Conservation (phyloP, 768 basidiomycete genomes). For the Podaxis sp. region DNA sequence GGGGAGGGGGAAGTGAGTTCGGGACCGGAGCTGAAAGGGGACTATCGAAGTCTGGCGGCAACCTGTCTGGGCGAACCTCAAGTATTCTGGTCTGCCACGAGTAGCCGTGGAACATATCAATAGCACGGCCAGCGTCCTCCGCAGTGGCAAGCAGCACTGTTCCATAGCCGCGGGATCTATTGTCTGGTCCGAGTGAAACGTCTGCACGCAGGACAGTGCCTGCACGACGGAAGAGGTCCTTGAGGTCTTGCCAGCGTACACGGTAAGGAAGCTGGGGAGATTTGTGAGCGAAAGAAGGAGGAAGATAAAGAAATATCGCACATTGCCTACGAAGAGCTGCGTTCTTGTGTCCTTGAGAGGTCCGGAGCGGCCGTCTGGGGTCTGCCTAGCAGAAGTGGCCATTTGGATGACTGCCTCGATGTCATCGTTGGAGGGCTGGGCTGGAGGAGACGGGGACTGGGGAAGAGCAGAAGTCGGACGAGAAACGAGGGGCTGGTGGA, state of each 20-base stretch:
- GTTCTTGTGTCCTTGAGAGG: constrained; percentile 84
- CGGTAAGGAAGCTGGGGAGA: constrained; percentile 81
- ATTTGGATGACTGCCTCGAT: constrained; percentile 91
- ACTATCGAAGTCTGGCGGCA: constrained; percentile 60
- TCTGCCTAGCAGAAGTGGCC: constrained; percentile 72
- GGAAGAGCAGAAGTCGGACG: constrained; percentile 4
- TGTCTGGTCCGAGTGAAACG: constrained; percentile 80
- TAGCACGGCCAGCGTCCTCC: constrained; percentile 91
- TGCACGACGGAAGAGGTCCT: constrained; percentile 94
- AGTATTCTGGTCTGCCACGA: constrained; percentile 94
- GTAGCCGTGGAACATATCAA: constrained; percentile 96
- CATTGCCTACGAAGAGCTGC: constrained; percentile 95
- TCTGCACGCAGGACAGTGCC: constrained; percentile 85
- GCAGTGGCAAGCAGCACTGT: constrained; percentile 93
- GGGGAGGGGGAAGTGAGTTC: constrained; percentile 16
- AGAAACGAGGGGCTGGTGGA: background rate
- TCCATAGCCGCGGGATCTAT: constrained; percentile 90
- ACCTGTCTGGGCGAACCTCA: constrained; percentile 87
- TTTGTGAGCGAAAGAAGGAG: constrained; percentile 11
- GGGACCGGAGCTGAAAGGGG: constrained; percentile 22
- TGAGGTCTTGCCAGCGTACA: constrained; percentile 98
- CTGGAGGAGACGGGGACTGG: constrained; percentile 6
- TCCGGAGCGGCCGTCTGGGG: constrained; percentile 41
- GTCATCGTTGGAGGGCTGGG: constrained; percentile 66
- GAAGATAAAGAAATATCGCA: constrained; percentile 34